These are phyloP conservation scores for Schoenoplectus triqueter DNA, from an alignment of 202 grass and related monocot species.

Conservation along the genomic window DNA sequence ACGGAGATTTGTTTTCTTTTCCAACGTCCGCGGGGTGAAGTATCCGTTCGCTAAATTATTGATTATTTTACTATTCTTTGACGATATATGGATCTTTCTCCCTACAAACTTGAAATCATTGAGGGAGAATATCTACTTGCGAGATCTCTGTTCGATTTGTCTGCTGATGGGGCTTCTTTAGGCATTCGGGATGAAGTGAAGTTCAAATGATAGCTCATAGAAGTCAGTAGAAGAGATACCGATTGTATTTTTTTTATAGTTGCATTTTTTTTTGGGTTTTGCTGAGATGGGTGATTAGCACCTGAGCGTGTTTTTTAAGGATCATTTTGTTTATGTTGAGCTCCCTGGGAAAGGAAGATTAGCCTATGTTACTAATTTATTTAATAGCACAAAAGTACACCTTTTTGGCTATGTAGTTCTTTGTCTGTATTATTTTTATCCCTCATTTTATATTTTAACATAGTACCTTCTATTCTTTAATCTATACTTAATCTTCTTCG, in stretches of 20 bases:
- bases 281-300: slow-evolving; percentile 14
- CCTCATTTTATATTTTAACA: not conserved
- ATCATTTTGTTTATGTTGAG: slow-evolving; percentile 42
- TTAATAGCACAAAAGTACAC: slow-evolving; percentile 48
- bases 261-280: not conserved
- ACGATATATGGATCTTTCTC: not conserved
- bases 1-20: not conserved
- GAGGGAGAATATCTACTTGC: not conserved
- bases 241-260: not conserved
- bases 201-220: slow-evolving; percentile 4
- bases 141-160: slow-evolving; percentile 16
- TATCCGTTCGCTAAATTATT: not conserved
- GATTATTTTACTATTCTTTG: not conserved
- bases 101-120: slow-evolving; percentile 31
- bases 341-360: slow-evolving; percentile 41
- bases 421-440: slow-evolving; percentile 33
- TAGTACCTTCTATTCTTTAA: slow-evolving; percentile 4
- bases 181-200: not conserved
- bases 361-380: slow-evolving; percentile 49
- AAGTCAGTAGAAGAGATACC: slow-evolving; percentile 18
- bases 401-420: slow-evolving; percentile 41
- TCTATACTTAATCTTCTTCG: slow-evolving; percentile 30
- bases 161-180: not conserved
- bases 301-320: slow-evolving; percentile 30
- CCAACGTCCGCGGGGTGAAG: not conserved